Base-by-base conservation (phyloP, 2,329 filamentous ascomycete species). In the Cadophora sp. region DNA sequence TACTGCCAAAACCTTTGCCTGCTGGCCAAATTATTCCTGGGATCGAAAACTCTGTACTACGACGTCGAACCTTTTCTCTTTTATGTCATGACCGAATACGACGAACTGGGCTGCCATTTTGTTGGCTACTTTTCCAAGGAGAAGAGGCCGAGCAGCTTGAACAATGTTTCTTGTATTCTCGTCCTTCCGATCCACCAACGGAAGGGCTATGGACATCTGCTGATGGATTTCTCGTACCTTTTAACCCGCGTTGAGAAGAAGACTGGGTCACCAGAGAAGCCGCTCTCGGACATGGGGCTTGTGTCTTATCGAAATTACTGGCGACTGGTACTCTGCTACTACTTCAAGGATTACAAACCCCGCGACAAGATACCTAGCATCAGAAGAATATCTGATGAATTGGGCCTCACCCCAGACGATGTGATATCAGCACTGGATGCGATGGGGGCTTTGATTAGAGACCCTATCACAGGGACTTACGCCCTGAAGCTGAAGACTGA, bases 121-220 rank as follows among this genome's bases (percentile, higher is more conserved):
- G 95, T 98, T 30, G 96, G 96, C n/a, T 99, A 99, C 77, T 99
- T 99, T 75, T 98, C 96, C 60, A 99, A 99, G 78, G 96, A 99
- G 81, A 99, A 99, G 81, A 87, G 96, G 51, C 91, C 93, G 1
- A 95, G 93, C 79, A 97, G 94, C 68, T 91, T 94, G 73, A 98
- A 99, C 79, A 99, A 99, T 72, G 96, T 99, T 58, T 97, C 94
- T 9, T 99, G 96, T 79, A 99, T 99, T 73, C 82, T 99, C 58
- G 97, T 97, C 4, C 83, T 99, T 47, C 96, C 96, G 0, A 97
- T 98, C 64, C 96, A 98, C 77, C 95, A 97, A 81, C 90, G 96
- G 64, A 97, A 97, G 79, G 96, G 96, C 66, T 99, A 98, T 73
- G 96, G 96, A 6, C 95, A 97, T 75, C 89, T 98, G 24, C 86